Percentiles rank a stretch among this genome's conserved stretches.
Conservation (phyloP, 192 early-diverging fungal genomes). For the Dimargaris cristalligena region DNA sequence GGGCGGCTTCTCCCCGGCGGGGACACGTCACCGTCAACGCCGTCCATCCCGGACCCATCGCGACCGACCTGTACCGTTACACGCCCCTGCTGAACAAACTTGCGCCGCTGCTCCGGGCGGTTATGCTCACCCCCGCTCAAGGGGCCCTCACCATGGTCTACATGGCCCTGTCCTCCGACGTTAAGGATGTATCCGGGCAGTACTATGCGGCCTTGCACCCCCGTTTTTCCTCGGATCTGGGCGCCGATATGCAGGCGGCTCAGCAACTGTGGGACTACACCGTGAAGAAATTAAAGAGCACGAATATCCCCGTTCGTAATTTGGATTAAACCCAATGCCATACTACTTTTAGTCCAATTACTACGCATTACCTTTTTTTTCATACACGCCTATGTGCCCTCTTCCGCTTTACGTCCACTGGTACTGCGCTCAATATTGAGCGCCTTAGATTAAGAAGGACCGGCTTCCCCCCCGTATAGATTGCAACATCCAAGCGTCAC, state of each 20-base stretch:
- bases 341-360: too few species aligned
- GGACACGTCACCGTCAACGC: slow-evolving; percentile 31
- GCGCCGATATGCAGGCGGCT: slow-evolving; percentile 12
- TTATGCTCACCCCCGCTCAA: slow-evolving; percentile 21
- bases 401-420: too few species aligned
- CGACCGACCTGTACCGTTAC: slow-evolving; percentile 31
- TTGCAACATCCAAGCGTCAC: too few species aligned
- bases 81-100: slow-evolving; percentile 22
- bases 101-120: slow-evolving; percentile 16
- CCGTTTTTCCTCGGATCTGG: slow-evolving; percentile 14
- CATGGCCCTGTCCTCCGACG: slow-evolving; percentile 23
- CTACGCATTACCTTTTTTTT: too few species aligned
- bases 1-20: slow-evolving; percentile 10
- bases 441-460: too few species aligned
- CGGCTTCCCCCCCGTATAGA: too few species aligned
- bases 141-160: slow-evolving; percentile 27
- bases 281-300: slow-evolving; percentile 18
- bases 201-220: slow-evolving; percentile 25
- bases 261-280: slow-evolving; percentile 18
- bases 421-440: too few species aligned
- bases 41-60: slow-evolving; percentile 35
- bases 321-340: too few species aligned
- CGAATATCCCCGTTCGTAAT: too few species aligned
- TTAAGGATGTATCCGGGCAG: slow-evolving; percentile 23
- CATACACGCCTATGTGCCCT: too few species aligned